Percentiles rank a stretch among this genome's conserved stretches.
Conservation (phyloP, 1,139 yeast species). For the Candida neerlandica region DNA sequence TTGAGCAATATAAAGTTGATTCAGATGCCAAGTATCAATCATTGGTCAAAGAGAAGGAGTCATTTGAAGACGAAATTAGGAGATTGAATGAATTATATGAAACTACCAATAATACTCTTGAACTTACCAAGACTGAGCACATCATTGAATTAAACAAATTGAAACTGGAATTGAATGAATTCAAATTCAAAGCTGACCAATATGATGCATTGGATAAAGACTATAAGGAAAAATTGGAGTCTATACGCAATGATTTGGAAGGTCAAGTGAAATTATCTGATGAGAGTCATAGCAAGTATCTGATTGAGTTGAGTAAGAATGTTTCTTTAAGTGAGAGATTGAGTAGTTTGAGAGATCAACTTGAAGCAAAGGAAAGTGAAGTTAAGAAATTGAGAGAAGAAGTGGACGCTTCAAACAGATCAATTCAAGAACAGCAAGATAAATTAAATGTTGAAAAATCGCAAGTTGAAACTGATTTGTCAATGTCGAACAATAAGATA, state of each 20-base stretch:
- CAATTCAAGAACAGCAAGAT: constrained; percentile 30
- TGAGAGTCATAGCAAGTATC: constrained; percentile 57
- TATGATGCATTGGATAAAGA: constrained; percentile 39
- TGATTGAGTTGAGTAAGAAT: constrained; percentile 58
- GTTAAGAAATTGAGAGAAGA: constrained; percentile 34
- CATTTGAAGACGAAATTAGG: constrained; percentile 23
- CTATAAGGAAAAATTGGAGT: constrained; percentile 33
- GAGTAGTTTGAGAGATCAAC: constrained; percentile 45
- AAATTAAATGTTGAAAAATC: constrained; percentile 24
- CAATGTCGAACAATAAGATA: constrained; percentile 44
- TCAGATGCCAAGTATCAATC: constrained; percentile 24
- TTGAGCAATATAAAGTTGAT: constrained; percentile 34
- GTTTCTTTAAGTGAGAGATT: constrained; percentile 54
- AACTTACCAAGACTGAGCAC: constrained; percentile 18
- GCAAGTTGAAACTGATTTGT: constrained; percentile 56
- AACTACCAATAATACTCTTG: constrained; percentile 20
- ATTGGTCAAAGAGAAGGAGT: constrained; percentile 26
- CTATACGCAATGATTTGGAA: constrained; percentile 47
- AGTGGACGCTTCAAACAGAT: constrained; percentile 20
- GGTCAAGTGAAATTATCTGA: constrained; percentile 52
- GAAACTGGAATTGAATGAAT: constrained; percentile 26
- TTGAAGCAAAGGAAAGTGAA: constrained; percentile 37
- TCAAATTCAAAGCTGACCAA: constrained; percentile 32
- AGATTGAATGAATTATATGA: constrained; percentile 20
- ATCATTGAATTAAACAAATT: constrained; percentile 24